Evolutionary conservation across 176 grass and related monocot species (phyloP).

Genomic region (Alloteropsis semialata): DNA sequence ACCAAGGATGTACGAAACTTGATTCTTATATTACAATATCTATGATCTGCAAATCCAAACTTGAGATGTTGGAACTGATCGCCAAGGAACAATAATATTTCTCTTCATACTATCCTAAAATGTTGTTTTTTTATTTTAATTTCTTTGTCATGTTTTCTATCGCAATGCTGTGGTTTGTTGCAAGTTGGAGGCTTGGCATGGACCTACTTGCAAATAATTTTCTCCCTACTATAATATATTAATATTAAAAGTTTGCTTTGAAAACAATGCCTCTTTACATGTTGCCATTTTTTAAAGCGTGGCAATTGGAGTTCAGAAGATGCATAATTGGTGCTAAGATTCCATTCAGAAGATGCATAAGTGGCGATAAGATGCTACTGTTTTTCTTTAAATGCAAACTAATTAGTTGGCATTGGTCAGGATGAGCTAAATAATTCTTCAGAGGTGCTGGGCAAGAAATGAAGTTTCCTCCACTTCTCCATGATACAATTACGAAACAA

Average conservation of each 20-base stretch:
- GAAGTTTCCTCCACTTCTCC: neutral
- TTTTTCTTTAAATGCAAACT: neutral
- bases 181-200: neutral
- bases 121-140: neutral
- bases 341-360: constrained; percentile 9
- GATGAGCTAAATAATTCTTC: neutral
- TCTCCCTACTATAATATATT: no score
- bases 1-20: no score
- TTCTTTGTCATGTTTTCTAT: neutral
- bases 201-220: neutral
- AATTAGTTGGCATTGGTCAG: neutral
- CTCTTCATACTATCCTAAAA: neutral
- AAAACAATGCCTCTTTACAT: neutral
- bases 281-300: neutral
- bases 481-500: neutral
- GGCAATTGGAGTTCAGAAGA: constrained; percentile 17
- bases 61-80: no score
- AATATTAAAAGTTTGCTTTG: neutral
- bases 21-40: no score
- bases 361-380: neutral
- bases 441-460: neutral
- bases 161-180: neutral
- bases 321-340: constrained; percentile 15
- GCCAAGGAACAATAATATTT: no score
- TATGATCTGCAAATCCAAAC: neutral